Evolutionary conservation across 1,284 basidiomycete genomes (phyloP).

Genomic region (Ustilago lituana): DNA sequence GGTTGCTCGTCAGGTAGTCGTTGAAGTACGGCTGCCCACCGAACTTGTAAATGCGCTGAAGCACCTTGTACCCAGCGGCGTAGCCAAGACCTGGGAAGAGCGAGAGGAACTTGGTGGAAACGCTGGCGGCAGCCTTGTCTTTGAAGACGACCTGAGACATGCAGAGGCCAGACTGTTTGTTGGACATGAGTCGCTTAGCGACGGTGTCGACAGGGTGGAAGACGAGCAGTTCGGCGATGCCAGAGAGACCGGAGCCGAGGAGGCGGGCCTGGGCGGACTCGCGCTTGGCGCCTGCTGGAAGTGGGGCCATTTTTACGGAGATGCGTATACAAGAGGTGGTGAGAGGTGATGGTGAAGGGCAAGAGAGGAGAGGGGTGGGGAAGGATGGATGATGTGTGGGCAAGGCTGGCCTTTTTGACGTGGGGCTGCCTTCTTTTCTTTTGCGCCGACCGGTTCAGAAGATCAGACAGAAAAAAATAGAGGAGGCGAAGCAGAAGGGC

Average conservation of each 20-base stretch:
- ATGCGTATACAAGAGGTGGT: neutral
- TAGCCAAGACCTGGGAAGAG: conserved; percentile 98
- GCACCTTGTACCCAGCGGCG: conserved; percentile 84
- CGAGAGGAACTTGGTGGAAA: conserved; percentile 79
- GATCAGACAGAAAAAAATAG: neutral
- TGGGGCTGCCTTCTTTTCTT: too few species aligned
- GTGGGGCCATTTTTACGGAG: conserved; percentile 58
- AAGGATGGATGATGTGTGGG: conserved; percentile 17
- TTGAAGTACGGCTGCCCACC: conserved; percentile 98
- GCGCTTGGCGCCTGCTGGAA: conserved; percentile 49
- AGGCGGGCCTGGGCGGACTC: conserved; percentile 91
- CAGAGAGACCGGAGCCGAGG: conserved; percentile 81
- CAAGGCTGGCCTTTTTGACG: too few species aligned
- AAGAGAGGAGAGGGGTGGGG: neutral
- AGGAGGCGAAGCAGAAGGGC: too few species aligned
- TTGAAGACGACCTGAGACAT: conserved; percentile 85
- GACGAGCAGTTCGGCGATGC: conserved; percentile 86
- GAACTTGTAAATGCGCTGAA: conserved; percentile 76
- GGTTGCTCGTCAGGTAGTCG: conserved; percentile 83
- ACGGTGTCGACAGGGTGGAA: conserved; percentile 79
- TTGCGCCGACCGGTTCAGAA: too few species aligned
- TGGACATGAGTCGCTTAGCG: conserved; percentile 96
- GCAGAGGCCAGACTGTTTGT: conserved; percentile 70
- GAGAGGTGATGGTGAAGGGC: neutral
- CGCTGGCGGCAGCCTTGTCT: conserved; percentile 77